Conservation (phyloP, 257 asterid genomes). For the Leptodermis oblonga region DNA sequence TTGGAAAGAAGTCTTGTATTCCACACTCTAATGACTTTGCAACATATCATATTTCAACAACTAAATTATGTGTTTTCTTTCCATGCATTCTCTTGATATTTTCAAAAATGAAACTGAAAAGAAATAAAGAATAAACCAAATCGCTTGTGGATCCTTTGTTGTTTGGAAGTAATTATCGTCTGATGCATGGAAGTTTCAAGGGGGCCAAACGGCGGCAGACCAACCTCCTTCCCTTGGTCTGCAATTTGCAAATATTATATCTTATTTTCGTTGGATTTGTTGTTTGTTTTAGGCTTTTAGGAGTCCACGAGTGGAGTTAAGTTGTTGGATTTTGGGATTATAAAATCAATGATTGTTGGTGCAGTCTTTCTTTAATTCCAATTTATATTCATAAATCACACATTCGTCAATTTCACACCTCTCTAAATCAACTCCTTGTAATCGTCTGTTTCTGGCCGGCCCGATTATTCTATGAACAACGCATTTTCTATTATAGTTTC, state of each 20-base stretch:
- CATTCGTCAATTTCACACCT: constrained; percentile 18
- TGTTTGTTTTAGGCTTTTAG: not conserved
- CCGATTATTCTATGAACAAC: constrained; percentile 18
- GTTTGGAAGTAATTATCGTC: not conserved
- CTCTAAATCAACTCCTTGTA: constrained; percentile 3
- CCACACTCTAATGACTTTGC: too few relatives aligned
- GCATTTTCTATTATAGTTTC: not conserved
- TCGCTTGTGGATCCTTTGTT: too few relatives aligned
- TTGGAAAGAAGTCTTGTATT: too few relatives aligned
- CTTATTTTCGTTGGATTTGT: not conserved
- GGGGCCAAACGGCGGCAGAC: constrained; percentile 12
- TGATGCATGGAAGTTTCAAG: constrained; percentile 7
- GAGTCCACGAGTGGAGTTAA: too few relatives aligned
- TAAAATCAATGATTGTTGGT: not conserved
- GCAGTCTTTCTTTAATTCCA: not conserved
- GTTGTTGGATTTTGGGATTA: not conserved
- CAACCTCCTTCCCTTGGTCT: not conserved
- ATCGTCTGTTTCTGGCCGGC: constrained; percentile 22
- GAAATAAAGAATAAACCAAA: too few relatives aligned
- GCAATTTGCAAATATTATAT: not conserved
- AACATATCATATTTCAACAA: too few relatives aligned
- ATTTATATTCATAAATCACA: not conserved
- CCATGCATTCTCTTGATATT: too few relatives aligned
- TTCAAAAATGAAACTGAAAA: too few relatives aligned
- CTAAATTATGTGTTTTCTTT: too few relatives aligned